Percentiles rank a stretch among this genome's conserved stretches.
phyloP scores from a whole-genome alignment of 805 yeast species.

The Teunomyces cretensis region DNA sequence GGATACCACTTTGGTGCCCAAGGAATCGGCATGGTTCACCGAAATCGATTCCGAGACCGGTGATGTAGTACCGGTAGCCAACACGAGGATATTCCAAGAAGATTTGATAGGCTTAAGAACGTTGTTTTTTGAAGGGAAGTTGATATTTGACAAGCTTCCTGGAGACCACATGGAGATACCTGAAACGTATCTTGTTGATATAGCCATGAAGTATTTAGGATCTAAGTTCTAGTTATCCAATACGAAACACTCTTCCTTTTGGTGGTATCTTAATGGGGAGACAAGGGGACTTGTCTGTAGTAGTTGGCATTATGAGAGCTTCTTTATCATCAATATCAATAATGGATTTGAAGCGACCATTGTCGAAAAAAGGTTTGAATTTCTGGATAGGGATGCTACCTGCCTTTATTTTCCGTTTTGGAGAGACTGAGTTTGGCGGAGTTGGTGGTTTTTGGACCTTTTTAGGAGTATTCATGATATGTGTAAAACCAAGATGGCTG shows the following conservation, averaged over 20 bases:
- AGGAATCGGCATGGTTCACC: slow-evolving; percentile 66
- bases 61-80: slow-evolving; percentile 40
- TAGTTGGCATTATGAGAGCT: neutral
- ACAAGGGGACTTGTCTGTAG: neutral
- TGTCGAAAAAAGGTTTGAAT: too few relatives aligned
- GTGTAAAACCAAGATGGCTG: neutral
- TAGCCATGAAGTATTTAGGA: slow-evolving; percentile 48
- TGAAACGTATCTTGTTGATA: slow-evolving; percentile 45
- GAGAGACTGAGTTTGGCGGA: neutral
- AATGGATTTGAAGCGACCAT: neutral
- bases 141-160: slow-evolving; percentile 52
- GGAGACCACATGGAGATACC: slow-evolving; percentile 68
- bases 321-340: neutral
- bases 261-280: neutral
- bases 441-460: slow-evolving; percentile 3
- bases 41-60: slow-evolving; percentile 50
- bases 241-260: neutral
- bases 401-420: neutral
- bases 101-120: slow-evolving; percentile 61
- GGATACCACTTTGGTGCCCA: slow-evolving; percentile 73
- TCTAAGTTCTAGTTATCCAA: neutral
- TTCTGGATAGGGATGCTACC: too few relatives aligned
- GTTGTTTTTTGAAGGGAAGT: slow-evolving; percentile 41
- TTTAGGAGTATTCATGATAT: neutral
- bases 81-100: slow-evolving; percentile 49